Conservation (phyloP, 1,284 basidiomycete species). For the Clitocybe nebularis region DNA sequence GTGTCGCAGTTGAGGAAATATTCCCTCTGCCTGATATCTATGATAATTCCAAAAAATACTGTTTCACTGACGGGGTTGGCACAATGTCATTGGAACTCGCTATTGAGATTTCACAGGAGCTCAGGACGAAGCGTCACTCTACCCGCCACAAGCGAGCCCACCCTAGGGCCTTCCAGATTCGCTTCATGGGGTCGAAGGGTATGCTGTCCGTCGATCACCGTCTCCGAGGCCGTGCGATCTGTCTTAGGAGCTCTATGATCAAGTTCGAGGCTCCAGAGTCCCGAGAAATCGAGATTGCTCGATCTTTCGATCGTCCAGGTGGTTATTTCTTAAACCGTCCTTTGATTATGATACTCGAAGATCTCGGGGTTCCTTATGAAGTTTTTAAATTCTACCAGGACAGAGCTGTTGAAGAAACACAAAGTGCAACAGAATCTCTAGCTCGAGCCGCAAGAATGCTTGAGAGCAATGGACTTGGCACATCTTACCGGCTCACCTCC, state of each 20-base stretch:
- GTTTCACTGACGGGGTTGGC: constrained; percentile 70
- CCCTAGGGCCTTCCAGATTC: constrained; percentile 55
- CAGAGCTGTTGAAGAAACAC: constrained; percentile 43
- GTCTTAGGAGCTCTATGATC: constrained; percentile 55
- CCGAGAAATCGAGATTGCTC: constrained; percentile 57
- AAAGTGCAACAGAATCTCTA: constrained; percentile 39
- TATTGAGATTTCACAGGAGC: constrained; percentile 44
- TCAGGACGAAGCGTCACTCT: constrained; percentile 34
- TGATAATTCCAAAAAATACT: constrained; percentile 24
- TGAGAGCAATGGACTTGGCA: constrained; percentile 38
- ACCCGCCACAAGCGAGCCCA: constrained; percentile 30
- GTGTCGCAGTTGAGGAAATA: constrained; percentile 52
- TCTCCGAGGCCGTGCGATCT: constrained; percentile 41
- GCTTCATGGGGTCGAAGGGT: constrained; percentile 60
- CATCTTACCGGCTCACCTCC: constrained; percentile 36
- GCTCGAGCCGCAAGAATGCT: constrained; percentile 44
- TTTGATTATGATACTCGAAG: constrained; percentile 66
- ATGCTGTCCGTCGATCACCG: constrained; percentile 56
- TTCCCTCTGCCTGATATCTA: constrained; percentile 41
- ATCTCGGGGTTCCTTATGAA: constrained; percentile 46
- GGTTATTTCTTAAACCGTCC: constrained; percentile 63
- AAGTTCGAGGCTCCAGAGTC: constrained; percentile 55
- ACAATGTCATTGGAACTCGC: constrained; percentile 61
- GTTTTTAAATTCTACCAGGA: constrained; percentile 57
- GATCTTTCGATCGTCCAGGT: constrained; percentile 57